Base-by-base conservation (phyloP, 257 asterid species). In the Scutellaria baicalensis region DNA sequence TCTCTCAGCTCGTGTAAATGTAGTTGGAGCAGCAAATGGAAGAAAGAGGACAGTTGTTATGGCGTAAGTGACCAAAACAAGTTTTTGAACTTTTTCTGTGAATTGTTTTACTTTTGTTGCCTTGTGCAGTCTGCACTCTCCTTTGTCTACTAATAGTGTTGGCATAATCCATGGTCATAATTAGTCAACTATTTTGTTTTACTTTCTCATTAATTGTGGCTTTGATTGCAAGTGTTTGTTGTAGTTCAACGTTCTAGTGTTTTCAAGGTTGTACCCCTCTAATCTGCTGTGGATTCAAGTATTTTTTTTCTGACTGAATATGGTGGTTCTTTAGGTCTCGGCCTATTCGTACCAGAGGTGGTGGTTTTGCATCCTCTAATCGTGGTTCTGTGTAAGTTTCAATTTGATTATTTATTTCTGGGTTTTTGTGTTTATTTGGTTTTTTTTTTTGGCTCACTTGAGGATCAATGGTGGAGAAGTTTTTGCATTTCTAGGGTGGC, bases 1-100 rank as follows among this genome's bases (percentile, higher is more conserved):
- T 9, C 45, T 88, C 54, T 78, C 95, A 48, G 84, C 94, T 68
- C 94, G 89, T 47, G 83, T 88, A 55, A 90, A 90, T 75, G 86
- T 89, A 17, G 84, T 83, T 73, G 89, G 93, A 45, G 89, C 84
- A 69, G 70, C 83, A 4, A 82, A 85, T 72, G 89, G 91, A 63
- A 82, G 48, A 62, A 87, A 78, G 75, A 81, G 96, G 82, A 84
- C 91, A 3, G 88, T 85, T 69, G 79, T 81, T 27, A 84, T 82
- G 86, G 75, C 73, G 98, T 93, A 88, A 35, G 90, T 80, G 64
- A 5, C 60, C 36, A 1, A 59, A 33, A 35, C 8, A 3, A 8
- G 2, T 61, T 60, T 63, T 3, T 14, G 0, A 16, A 45, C 39
- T 39, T 45, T 9, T 44, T 21, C n/a, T 31, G 42, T 27, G 16